Conservation (phyloP, 108 stramenopile species). For the Cyclotella choctawhatcheeana region DNA sequence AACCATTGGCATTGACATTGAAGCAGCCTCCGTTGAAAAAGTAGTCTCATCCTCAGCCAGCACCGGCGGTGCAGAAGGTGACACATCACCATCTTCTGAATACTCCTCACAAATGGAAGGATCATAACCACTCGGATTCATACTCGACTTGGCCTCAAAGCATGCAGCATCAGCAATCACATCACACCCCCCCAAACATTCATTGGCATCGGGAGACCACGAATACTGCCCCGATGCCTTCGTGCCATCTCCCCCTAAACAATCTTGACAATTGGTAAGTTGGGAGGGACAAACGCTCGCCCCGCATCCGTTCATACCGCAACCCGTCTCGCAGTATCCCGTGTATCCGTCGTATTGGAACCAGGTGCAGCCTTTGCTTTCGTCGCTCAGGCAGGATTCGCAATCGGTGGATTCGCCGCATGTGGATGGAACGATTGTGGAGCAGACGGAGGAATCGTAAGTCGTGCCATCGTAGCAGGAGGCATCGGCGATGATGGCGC, state of each 20-base stretch:
- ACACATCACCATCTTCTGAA: no score
- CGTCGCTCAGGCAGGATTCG: neutral
- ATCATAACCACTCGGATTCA: neutral
- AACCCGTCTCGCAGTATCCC: constrained; percentile 3
- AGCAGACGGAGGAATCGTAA: neutral
- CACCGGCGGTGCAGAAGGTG: no score
- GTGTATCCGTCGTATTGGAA: neutral
- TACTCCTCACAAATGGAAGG: neutral
- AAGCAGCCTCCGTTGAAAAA: no score
- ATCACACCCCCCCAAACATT: constrained; percentile 3
- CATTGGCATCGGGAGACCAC: constrained; percentile 3
- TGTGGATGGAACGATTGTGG: neutral
- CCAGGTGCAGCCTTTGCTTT: neutral
- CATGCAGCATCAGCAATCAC: constrained; percentile 7
- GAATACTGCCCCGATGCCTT: constrained; percentile 3
- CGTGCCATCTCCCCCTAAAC: constrained; percentile 7
- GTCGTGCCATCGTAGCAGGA: neutral
- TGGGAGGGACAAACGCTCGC: constrained; percentile 1
- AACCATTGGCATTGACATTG: no score
- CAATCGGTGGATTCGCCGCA: neutral
- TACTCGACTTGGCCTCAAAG: constrained; percentile 1
- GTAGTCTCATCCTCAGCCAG: no score
- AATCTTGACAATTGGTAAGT: neutral
- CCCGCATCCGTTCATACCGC: constrained; percentile 14
- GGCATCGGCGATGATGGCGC: neutral